A percentile compares a stretch with the other conserved stretches of the same genome.
phyloP scores from a whole-genome alignment of 1,284 basidiomycete species.

The Gymnopus androsaceus region DNA sequence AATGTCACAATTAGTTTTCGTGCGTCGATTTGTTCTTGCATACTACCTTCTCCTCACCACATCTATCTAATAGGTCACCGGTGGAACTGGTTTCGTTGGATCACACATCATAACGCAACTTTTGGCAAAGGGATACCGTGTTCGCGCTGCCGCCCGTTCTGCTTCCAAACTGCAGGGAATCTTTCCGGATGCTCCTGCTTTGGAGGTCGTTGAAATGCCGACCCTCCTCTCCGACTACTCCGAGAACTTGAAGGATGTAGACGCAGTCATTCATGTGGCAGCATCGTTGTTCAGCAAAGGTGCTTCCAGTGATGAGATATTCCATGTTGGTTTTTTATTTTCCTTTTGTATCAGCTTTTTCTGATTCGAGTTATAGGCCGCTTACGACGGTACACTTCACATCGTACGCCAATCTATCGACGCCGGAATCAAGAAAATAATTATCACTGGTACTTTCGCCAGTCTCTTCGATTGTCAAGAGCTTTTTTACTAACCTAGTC shows the following conservation, averaged over 20 bases:
- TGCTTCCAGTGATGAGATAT: conserved; percentile 3
- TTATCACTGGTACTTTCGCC: conserved; percentile 34
- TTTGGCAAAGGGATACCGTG: conserved; percentile 9
- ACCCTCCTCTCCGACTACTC: conserved; percentile 32
- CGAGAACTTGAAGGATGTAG: conserved; percentile 29
- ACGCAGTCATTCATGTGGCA: conserved; percentile 12
- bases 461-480: conserved; percentile 28
- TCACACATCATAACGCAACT: conserved; percentile 15
- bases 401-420: conserved; percentile 33
- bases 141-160: conserved; percentile 13
- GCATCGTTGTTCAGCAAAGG: conserved; percentile 6
- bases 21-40: too few species aligned
- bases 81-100: conserved; percentile 28
- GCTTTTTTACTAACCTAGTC: background rate
- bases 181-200: conserved; percentile 2
- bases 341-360: background rate
- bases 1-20: too few species aligned
- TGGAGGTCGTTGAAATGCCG: conserved; percentile 17
- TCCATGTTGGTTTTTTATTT: background rate
- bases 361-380: conserved; percentile 1
- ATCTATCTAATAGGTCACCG: too few species aligned
- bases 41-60: too few species aligned
- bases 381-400: conserved; percentile 31
- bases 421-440: conserved; percentile 34
- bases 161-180: conserved; percentile 6